phyloP scores from a whole-genome alignment of 2,329 filamentous ascomycete species.

The Claviceps digitariae region DNA sequence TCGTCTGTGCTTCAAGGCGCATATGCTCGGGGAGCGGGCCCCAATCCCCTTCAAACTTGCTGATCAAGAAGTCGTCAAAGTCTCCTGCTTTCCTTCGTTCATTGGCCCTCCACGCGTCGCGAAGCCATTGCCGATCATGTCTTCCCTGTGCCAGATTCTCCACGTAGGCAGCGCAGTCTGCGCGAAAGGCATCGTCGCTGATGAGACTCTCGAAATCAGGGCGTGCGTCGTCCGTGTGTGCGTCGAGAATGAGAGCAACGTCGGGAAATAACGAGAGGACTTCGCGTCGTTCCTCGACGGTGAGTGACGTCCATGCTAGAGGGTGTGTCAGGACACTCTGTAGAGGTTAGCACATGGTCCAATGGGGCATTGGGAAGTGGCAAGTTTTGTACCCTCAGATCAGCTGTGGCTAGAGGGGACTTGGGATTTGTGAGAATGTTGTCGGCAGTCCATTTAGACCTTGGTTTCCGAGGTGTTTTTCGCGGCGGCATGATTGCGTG shows the following conservation, averaged over 20 bases:
- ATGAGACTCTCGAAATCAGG: slow-evolving; percentile 29
- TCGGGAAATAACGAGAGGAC: slow-evolving; percentile 26
- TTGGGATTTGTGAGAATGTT: slow-evolving; percentile 22
- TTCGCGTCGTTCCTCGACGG: slow-evolving; percentile 19
- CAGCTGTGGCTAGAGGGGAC: slow-evolving; percentile 24
- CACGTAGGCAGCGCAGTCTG: slow-evolving; percentile 31
- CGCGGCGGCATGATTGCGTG: slow-evolving; percentile 2
- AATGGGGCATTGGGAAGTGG: neutral
- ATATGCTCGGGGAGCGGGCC: slow-evolving; percentile 23
- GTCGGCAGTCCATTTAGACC: slow-evolving; percentile 23
- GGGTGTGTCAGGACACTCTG: slow-evolving; percentile 23
- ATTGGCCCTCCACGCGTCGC: slow-evolving; percentile 37
- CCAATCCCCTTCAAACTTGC: slow-evolving; percentile 36
- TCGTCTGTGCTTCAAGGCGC: slow-evolving; percentile 7
- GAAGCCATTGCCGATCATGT: slow-evolving; percentile 40
- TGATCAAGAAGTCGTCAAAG: slow-evolving; percentile 33
- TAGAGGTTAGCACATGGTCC: slow-evolving; percentile 1
- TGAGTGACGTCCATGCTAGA: slow-evolving; percentile 24
- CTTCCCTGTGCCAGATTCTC: slow-evolving; percentile 32
- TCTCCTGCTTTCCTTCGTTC: slow-evolving; percentile 32
- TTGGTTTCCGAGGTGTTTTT: slow-evolving; percentile 7
- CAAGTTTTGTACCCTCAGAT: slow-evolving; percentile 20
- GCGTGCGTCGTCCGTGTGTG: slow-evolving; percentile 21
- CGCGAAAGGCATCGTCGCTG: slow-evolving; percentile 34
- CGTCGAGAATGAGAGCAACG: slow-evolving; percentile 22